Percentiles rank a stretch among this genome's conserved stretches.
phyloP scores from a whole-genome alignment of 805 yeast genomes.

The Wickerhamiella sergipiensis region DNA sequence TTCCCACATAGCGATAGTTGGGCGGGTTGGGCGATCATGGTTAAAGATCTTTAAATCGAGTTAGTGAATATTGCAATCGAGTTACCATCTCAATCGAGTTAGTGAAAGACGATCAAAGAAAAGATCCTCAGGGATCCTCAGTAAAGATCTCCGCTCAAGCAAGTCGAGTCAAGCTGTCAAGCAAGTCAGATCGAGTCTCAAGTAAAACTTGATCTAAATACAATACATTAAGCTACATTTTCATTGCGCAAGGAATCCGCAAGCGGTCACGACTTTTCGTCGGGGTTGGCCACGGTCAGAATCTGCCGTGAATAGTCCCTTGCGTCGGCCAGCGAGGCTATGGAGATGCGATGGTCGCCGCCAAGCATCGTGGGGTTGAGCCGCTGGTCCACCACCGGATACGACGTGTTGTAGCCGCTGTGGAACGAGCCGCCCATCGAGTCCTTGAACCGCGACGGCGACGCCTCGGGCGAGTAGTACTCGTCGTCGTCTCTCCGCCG shows the following conservation, averaged over 20 bases:
- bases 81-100: no score
- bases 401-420: constrained; percentile 12
- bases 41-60: no score
- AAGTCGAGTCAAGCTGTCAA: no score
- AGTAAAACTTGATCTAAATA: no score
- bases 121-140: no score
- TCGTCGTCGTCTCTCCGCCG: constrained; percentile 32
- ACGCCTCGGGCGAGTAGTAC: constrained; percentile 21
- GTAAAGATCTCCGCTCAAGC: no score
- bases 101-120: not conserved
- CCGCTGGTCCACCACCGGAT: constrained; percentile 43
- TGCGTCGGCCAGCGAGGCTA: constrained; percentile 79
- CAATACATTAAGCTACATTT: not conserved
- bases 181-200: no score
- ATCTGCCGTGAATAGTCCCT: constrained; percentile 70
- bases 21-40: no score
- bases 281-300: constrained; percentile 81
- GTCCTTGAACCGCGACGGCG: constrained; percentile 20
- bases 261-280: constrained; percentile 30
- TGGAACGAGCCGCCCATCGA: constrained; percentile 17
- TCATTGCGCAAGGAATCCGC: no score
- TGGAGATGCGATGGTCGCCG: constrained; percentile 59
- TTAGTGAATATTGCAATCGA: no score
- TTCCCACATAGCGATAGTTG: no score
- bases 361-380: constrained; percentile 69